Evolutionary conservation across 306 rosid genomes (phyloP).

Genomic region (Senna tora): DNA sequence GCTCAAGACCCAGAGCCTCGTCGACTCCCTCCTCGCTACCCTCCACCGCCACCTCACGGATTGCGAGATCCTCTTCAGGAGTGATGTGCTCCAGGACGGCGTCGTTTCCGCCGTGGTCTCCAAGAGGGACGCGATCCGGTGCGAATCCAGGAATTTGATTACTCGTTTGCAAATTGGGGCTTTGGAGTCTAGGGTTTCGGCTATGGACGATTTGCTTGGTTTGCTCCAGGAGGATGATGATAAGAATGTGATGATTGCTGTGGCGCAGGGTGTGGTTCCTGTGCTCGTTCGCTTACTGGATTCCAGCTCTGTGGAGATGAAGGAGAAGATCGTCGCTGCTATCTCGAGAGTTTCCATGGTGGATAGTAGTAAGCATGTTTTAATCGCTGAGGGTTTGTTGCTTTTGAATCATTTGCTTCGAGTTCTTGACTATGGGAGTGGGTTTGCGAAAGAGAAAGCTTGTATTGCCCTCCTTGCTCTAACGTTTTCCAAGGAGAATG

Average conservation of each 20-base stretch:
- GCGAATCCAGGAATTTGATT: constrained; percentile 65
- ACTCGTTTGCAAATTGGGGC: constrained; percentile 90
- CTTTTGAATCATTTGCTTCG: constrained; percentile 61
- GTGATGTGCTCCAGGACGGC: constrained; percentile 67
- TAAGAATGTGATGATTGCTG: constrained; percentile 69
- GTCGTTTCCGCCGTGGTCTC: constrained; percentile 41
- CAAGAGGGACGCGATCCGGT: constrained; percentile 61
- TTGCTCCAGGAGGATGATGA: constrained; percentile 57
- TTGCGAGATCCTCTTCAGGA: constrained; percentile 66
- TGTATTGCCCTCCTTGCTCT: constrained; percentile 59
- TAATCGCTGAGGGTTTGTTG: constrained; percentile 61
- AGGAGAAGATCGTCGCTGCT: constrained; percentile 60
- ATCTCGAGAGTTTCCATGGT: constrained; percentile 58
- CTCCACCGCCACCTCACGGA: constrained; percentile 70
- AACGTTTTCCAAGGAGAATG: constrained; percentile 59
- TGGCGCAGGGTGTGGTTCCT: constrained; percentile 67
- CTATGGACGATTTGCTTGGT: constrained; percentile 54
- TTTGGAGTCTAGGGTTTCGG: constrained; percentile 54
- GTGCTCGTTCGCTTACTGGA: constrained; percentile 61
- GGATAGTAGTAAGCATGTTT: constrained; percentile 51
- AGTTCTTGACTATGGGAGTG: constrained; percentile 61
- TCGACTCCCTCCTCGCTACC: constrained; percentile 68
- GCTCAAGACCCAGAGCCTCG: constrained; percentile 87
- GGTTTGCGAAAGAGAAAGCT: constrained; percentile 58
- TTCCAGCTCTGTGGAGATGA: constrained; percentile 51